Evolutionary conservation across 768 basidiomycete genomes (phyloP).

Genomic region (Russula brevipes): DNA sequence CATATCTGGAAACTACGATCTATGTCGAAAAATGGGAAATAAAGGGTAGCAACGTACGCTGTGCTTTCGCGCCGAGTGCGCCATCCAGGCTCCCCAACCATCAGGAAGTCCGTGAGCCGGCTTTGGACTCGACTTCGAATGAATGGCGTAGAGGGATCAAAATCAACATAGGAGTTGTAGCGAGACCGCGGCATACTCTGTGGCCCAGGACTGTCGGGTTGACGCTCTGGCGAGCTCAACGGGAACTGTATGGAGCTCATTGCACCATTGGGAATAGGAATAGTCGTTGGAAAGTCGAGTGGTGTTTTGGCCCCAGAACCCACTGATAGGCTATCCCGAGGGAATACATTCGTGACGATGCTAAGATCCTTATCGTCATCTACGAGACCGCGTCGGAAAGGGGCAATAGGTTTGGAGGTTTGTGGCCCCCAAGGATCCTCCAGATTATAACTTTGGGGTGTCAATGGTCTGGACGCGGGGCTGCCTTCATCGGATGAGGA

Average conservation of each 20-base stretch:
- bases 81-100: slow-evolving; percentile 68
- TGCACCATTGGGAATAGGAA: slow-evolving; percentile 49
- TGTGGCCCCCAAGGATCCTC: slow-evolving; percentile 36
- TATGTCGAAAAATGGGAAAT: not conserved
- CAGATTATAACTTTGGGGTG: slow-evolving; percentile 46
- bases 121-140: slow-evolving; percentile 83
- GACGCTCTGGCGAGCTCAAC: slow-evolving; percentile 66
- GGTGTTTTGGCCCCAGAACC: slow-evolving; percentile 46
- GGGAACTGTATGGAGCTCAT: slow-evolving; percentile 81
- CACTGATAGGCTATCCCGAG: slow-evolving; percentile 41
- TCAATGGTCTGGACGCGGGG: slow-evolving; percentile 47
- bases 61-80: slow-evolving; percentile 84
- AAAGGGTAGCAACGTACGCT: slow-evolving; percentile 50
- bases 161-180: slow-evolving; percentile 69
- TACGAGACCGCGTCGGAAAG: slow-evolving; percentile 66
- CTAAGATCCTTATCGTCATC: slow-evolving; percentile 70
- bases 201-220: slow-evolving; percentile 43
- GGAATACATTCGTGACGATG: slow-evolving; percentile 39
- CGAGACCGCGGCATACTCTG: slow-evolving; percentile 54
- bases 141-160: slow-evolving; percentile 69
- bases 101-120: slow-evolving; percentile 51
- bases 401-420: slow-evolving; percentile 54
- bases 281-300: slow-evolving; percentile 52
- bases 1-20: slow-evolving; percentile 47
- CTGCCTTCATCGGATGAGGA: slow-evolving; percentile 52